Percentiles rank a stretch among this genome's conserved stretches.
phyloP scores from a whole-genome alignment of 108 stramenopile genomes.

The Schizochytrium sp. region DNA sequence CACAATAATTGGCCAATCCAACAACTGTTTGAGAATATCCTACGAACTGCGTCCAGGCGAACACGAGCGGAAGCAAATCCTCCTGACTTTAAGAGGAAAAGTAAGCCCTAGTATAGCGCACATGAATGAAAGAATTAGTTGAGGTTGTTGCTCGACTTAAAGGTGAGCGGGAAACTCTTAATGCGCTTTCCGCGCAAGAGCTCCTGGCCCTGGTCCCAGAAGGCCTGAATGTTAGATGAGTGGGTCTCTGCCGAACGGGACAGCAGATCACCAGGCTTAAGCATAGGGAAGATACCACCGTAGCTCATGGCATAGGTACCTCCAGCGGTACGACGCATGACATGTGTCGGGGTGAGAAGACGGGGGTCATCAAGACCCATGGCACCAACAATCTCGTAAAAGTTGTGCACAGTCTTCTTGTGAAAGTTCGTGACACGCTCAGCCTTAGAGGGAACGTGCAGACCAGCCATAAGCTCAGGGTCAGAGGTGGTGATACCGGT shows the following conservation, averaged over 20 bases:
- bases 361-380: constrained; percentile 69
- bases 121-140: too few relatives aligned
- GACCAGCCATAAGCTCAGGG: constrained; percentile 75
- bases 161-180: constrained; percentile 57
- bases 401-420: constrained; percentile 79
- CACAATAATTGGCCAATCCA: too few relatives aligned
- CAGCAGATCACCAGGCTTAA: constrained; percentile 64
- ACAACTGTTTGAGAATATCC: too few relatives aligned
- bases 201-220: constrained; percentile 63
- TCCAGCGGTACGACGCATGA: constrained; percentile 64
- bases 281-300: constrained; percentile 69
- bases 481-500: constrained; percentile 88
- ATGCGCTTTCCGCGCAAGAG: constrained; percentile 26
- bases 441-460: constrained; percentile 77
- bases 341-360: not conserved
- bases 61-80: too few relatives aligned
- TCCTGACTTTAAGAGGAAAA: too few relatives aligned
- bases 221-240: constrained; percentile 61
- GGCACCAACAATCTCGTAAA: constrained; percentile 82
- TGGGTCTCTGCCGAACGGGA: constrained; percentile 50
- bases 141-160: not conserved
- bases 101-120: too few relatives aligned
- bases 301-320: constrained; percentile 65
- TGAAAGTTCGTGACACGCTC: constrained; percentile 84
- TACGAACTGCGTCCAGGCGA: too few relatives aligned